Evolutionary conservation across 306 rosid genomes (phyloP), one percentile per base, ranked within the genome.

Genomic region (Boehmeria nivea): DNA sequence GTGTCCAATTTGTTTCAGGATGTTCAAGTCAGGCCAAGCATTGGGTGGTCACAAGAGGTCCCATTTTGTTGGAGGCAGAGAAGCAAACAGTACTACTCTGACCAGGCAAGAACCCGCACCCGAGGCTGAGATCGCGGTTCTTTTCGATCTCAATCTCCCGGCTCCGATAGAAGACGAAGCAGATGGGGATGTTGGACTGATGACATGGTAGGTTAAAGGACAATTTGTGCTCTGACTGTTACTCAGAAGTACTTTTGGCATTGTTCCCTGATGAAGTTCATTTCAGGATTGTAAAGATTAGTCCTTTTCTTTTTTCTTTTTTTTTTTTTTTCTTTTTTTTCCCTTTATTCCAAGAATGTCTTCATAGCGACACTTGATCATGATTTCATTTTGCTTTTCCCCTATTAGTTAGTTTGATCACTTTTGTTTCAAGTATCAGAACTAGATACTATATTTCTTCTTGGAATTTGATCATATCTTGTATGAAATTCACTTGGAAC

Each of bases 31-130:
- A 24, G 95, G 97, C 39, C 97, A 90, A 77, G 97, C 97, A 37
- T 80, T 90, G 51, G 97, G 97, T 4, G 97, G 97, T 53, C 97
- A 90, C 75, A 90, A 90, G 70, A 84, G 95, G 78, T 90, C 97
- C 54, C 97, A 90, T 68, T 83, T 84, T 68, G 72, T 78, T 54
- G 95, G 91, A 52, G 89, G 90, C 6, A 68, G 72, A 51, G 84
- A 77, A 43, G 84, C 78, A 12, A 70, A 70, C 53, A 45, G 26
- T 20, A 73, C 86, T 24, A 45, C 74, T n/a, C 76, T 80, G 44
- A 72, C 76, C 20, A 73, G 76, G 36, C 80, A 81, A 57, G 70
- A 67, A 59, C 68, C 64, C 59, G 61, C 59, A 16, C 60, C 75
- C 38, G 55, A 61, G 59, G 66, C 76, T 43, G 51, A 61, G 55